Conservation (phyloP, 2,329 filamentous ascomycete genomes). For the Colletotrichum tamarilloi region DNA sequence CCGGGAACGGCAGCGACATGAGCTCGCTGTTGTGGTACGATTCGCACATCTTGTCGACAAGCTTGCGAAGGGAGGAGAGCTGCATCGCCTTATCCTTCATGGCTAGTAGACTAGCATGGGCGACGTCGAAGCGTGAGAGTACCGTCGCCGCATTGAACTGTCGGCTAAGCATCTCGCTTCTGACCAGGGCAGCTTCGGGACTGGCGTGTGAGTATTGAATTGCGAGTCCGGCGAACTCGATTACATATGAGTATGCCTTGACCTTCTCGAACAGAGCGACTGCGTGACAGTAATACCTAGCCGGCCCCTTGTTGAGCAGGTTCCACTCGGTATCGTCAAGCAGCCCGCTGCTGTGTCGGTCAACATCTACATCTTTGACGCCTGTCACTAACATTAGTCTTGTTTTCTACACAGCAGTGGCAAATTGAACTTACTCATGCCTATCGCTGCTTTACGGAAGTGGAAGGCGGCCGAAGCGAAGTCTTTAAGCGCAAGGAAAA, state of each 20-base stretch:
- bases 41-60: conserved; percentile 78
- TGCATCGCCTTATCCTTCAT: conserved; percentile 80
- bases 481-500: conserved; percentile 79
- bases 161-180: conserved; percentile 81
- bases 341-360: conserved; percentile 71
- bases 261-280: conserved; percentile 83
- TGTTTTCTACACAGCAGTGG: not conserved
- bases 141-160: conserved; percentile 86
- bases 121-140: conserved; percentile 82
- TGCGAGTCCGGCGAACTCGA: conserved; percentile 83
- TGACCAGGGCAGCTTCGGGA: conserved; percentile 54
- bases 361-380: conserved; percentile 56
- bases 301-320: conserved; percentile 76
- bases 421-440: conserved; percentile 74
- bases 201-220: conserved; percentile 68
- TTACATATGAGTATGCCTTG: conserved; percentile 81
- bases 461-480: conserved; percentile 77
- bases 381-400: conserved; percentile 51
- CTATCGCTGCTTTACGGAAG: conserved; percentile 86
- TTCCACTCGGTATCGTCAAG: conserved; percentile 82
- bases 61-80: conserved; percentile 74
- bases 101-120: conserved; percentile 81
- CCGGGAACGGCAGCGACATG: conserved; percentile 81
- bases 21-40: conserved; percentile 74
- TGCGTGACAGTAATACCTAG: conserved; percentile 89